A percentile compares a stretch with the other conserved stretches of the same genome.
phyloP scores from a whole-genome alignment of 345 rosid species.

The Lumnitzera littorea region DNA sequence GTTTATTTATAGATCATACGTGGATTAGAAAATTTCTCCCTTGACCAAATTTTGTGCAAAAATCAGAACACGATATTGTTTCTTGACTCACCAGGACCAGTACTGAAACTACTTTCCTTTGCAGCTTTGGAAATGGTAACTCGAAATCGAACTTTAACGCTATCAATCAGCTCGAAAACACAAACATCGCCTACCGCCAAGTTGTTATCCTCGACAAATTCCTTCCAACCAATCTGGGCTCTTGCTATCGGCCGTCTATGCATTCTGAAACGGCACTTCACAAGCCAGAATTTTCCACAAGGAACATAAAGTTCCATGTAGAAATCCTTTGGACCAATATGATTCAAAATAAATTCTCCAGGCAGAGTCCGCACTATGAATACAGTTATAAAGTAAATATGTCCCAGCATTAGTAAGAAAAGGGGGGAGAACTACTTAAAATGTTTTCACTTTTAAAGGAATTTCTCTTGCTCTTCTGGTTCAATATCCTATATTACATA shows the following conservation, averaged over 20 bases:
- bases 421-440: background rate
- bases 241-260: background rate
- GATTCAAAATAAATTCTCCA: background rate
- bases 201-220: constrained; percentile 12
- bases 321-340: background rate
- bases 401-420: no score
- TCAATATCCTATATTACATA: no score
- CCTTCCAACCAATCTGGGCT: constrained; percentile 11
- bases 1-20: no score
- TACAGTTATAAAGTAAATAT: no score
- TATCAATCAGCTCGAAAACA: constrained; percentile 13
- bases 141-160: background rate
- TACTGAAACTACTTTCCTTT: no score
- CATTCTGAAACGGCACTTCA: background rate
- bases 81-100: background rate
- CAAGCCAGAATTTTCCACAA: constrained; percentile 3
- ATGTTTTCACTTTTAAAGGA: no score
- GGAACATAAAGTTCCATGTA: background rate
- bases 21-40: no score
- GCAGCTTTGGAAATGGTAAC: constrained; percentile 8
- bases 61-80: background rate
- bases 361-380: constrained; percentile 2
- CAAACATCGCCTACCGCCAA: constrained; percentile 15
- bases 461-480: no score
- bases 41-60: background rate